These are phyloP conservation scores for Aspergillus tamarii DNA, from an alignment of 2,329 filamentous ascomycete species.

Conservation along the genomic window DNA sequence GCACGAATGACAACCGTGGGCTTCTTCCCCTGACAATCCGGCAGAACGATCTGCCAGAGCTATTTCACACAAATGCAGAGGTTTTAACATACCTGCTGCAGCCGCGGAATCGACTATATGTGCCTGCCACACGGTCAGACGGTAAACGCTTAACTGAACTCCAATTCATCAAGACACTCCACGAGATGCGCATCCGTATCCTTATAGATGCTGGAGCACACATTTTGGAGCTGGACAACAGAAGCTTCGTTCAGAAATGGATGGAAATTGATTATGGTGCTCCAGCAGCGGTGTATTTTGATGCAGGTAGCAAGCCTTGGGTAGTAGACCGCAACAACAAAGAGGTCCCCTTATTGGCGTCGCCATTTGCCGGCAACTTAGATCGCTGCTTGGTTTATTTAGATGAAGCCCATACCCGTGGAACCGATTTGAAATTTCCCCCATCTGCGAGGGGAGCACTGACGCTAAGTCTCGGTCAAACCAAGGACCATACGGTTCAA, in stretches of 20 bases:
- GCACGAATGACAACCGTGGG: slow-evolving; percentile 67
- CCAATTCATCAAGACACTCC: slow-evolving; percentile 49
- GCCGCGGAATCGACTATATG: slow-evolving; percentile 54
- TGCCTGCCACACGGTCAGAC: slow-evolving; percentile 32
- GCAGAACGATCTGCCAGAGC: slow-evolving; percentile 61
- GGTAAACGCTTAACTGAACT: slow-evolving; percentile 50
- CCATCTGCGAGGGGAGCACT: slow-evolving; percentile 52
- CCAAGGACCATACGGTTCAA: slow-evolving; percentile 66
- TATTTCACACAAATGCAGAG: slow-evolving; percentile 65
- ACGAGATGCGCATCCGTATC: slow-evolving; percentile 48
- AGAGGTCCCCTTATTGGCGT: slow-evolving; percentile 53
- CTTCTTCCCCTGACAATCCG: slow-evolving; percentile 64
- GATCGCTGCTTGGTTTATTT: slow-evolving; percentile 60
- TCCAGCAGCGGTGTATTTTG: slow-evolving; percentile 60
- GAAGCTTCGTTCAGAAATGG: slow-evolving; percentile 55
- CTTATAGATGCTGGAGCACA: slow-evolving; percentile 68
- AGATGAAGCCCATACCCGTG: slow-evolving; percentile 64
- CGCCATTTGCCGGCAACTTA: slow-evolving; percentile 58
- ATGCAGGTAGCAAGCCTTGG: slow-evolving; percentile 48
- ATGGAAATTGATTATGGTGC: slow-evolving; percentile 49
- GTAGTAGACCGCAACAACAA: slow-evolving; percentile 48
- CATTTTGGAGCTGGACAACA: slow-evolving; percentile 64
- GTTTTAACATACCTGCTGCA: slow-evolving; percentile 63
- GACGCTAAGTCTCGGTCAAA: slow-evolving; percentile 60
- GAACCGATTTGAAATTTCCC: slow-evolving; percentile 63